Percentiles rank a stretch among this genome's conserved stretches.
phyloP scores from a whole-genome alignment of 164 flowering plant species.

The Umbilicus rupestris region DNA sequence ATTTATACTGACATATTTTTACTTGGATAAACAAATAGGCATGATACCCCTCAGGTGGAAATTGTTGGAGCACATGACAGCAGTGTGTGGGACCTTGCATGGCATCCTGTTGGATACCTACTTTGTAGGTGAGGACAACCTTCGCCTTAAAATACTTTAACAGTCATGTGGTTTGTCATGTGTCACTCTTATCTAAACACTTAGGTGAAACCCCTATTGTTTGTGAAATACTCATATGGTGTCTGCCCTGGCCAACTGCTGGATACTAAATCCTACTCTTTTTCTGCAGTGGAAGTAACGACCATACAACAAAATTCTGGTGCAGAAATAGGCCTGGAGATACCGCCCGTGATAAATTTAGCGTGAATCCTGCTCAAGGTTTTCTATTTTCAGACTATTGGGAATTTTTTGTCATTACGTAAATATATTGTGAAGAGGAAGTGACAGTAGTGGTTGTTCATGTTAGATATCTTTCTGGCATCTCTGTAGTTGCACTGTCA shows the following conservation, averaged over 20 bases:
- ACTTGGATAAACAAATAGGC: constrained; percentile 42
- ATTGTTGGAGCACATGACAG: constrained; percentile 80
- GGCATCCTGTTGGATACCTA: constrained; percentile 98
- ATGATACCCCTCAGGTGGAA: constrained; percentile 91
- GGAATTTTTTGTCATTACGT: not conserved
- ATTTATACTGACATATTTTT: not conserved
- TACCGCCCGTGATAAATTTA: constrained; percentile 67
- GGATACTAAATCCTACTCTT: constrained; percentile 6
- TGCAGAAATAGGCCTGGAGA: constrained; percentile 99
- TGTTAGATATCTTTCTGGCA: not conserved
- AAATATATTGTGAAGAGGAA: not conserved
- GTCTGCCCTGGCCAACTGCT: not conserved
- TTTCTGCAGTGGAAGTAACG: constrained; percentile 90
- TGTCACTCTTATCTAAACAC: not conserved
- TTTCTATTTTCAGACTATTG: not conserved
- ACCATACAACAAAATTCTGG: constrained; percentile 94
- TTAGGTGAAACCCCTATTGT: not conserved
- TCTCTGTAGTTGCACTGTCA: not conserved
- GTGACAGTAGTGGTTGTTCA: not conserved
- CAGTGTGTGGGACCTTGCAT: constrained; percentile 97
- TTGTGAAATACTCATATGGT: not conserved
- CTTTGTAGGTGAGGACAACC: constrained; percentile 66
- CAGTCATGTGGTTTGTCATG: not conserved
- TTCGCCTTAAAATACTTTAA: not conserved
- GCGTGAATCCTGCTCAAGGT: constrained; percentile 69